phyloP scores from a whole-genome alignment of 805 yeast species.

The Spathaspora arborariae region DNA sequence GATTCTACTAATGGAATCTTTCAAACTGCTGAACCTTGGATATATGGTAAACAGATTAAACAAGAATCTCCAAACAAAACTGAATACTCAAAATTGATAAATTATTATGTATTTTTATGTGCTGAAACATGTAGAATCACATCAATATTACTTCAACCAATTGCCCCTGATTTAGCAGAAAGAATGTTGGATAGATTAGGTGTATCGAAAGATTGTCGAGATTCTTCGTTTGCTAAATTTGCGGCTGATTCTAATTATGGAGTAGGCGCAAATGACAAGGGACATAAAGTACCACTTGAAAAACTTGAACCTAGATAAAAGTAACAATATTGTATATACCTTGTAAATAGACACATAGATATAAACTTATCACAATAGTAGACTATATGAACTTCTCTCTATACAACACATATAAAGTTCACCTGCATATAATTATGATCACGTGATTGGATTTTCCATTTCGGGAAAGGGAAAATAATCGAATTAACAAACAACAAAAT shows the following conservation, averaged over 20 bases:
- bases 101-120: conserved; percentile 56
- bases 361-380: too few relatives aligned
- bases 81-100: conserved; percentile 22
- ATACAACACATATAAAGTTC: too few relatives aligned
- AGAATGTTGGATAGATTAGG: conserved; percentile 59
- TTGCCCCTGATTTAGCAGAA: conserved; percentile 63
- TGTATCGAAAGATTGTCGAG: conserved; percentile 44
- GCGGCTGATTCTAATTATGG: conserved; percentile 68
- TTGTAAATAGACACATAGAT: conserved; percentile 5
- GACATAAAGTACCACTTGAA: conserved; percentile 48
- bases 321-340: not conserved
- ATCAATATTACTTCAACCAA: conserved; percentile 65
- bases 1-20: conserved; percentile 62
- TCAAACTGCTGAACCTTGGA: conserved; percentile 79
- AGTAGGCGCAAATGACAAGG: conserved; percentile 40
- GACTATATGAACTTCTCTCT: too few relatives aligned
- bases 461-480: not conserved
- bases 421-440: too few relatives aligned
- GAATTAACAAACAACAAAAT: not conserved
- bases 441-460: not conserved
- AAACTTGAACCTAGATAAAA: conserved; percentile 19
- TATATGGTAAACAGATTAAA: conserved; percentile 27
- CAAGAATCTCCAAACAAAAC: conserved; percentile 11
- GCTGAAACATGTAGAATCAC: conserved; percentile 68
- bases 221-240: conserved; percentile 40